These are phyloP conservation scores for Phytophthora pisi DNA, from an alignment of 352 stramenopile species.

Conservation along the genomic window DNA sequence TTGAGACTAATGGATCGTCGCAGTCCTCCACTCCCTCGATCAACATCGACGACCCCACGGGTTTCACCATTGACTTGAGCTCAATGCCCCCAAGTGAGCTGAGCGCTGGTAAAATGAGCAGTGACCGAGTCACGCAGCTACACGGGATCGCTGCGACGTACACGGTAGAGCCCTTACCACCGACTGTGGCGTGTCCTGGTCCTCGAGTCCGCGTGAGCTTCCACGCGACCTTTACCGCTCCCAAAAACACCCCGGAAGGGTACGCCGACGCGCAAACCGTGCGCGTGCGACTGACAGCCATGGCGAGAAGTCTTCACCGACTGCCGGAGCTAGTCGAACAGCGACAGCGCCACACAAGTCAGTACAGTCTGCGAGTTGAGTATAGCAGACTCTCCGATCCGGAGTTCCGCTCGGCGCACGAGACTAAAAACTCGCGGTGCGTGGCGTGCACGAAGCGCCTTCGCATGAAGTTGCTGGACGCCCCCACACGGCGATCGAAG, in stretches of 20 bases:
- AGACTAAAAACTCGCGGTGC: slow-evolving; percentile 41
- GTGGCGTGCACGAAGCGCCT: slow-evolving; percentile 52
- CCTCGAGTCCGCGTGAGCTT: slow-evolving; percentile 49
- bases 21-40: slow-evolving; percentile 21
- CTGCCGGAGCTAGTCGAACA: slow-evolving; percentile 38
- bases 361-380: slow-evolving; percentile 7
- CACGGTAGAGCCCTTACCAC: slow-evolving; percentile 35
- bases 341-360: slow-evolving; percentile 21
- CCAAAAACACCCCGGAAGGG: slow-evolving; percentile 13
- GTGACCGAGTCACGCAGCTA: slow-evolving; percentile 40
- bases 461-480: slow-evolving; percentile 37
- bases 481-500: slow-evolving; percentile 36
- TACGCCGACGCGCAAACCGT: slow-evolving; percentile 35
- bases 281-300: slow-evolving; percentile 23
- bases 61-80: slow-evolving; percentile 41
- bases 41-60: slow-evolving; percentile 21
- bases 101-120: slow-evolving; percentile 36
- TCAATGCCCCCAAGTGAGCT: slow-evolving; percentile 40
- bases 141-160: slow-evolving; percentile 46
- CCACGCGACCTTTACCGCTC: slow-evolving; percentile 39
- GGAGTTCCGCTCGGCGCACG: slow-evolving; percentile 12
- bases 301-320: slow-evolving; percentile 39
- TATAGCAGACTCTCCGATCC: slow-evolving; percentile 14
- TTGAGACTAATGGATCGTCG: slow-evolving; percentile 11
- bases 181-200: slow-evolving; percentile 17